These are phyloP conservation scores for Vigna unguiculata DNA, from an alignment of 306 rosid species.

Conservation along the genomic window DNA sequence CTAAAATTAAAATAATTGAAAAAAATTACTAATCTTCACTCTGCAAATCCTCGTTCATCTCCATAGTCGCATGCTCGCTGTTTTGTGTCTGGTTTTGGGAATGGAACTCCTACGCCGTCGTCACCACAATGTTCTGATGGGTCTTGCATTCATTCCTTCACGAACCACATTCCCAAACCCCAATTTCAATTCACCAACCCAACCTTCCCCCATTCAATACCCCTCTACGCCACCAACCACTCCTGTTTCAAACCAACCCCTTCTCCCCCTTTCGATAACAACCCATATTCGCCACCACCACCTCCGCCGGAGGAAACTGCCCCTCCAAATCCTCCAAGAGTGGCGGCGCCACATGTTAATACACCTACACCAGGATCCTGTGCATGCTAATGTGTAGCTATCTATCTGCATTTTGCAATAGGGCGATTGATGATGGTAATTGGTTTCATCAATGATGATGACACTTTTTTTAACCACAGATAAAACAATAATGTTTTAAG, in stretches of 20 bases:
- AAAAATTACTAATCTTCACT: too few species aligned
- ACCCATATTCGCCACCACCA: slow-evolving; percentile 8
- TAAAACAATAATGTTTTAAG: too few species aligned
- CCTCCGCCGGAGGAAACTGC: slow-evolving; percentile 38
- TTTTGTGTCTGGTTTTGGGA: too few species aligned
- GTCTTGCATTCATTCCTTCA: slow-evolving; percentile 55
- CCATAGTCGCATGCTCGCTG: too few species aligned
- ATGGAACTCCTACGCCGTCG: too few species aligned
- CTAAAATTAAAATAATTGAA: too few species aligned
- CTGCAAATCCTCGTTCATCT: too few species aligned
- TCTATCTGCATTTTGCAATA: slow-evolving; percentile 36
- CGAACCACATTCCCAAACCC: slow-evolving; percentile 60
- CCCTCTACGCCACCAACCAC: slow-evolving; percentile 17
- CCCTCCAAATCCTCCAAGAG: slow-evolving; percentile 43
- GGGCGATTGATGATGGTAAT: not conserved
- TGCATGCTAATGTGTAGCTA: slow-evolving; percentile 43
- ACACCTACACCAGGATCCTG: slow-evolving; percentile 74
- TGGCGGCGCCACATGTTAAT: slow-evolving; percentile 58
- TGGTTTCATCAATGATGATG: not conserved
- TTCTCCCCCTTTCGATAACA: slow-evolving; percentile 53
- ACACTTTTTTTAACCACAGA: too few species aligned
- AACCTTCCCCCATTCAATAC: slow-evolving; percentile 36
- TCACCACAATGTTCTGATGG: too few species aligned
- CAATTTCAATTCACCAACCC: slow-evolving; percentile 44
- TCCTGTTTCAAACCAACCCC: slow-evolving; percentile 10